Evolutionary conservation across 768 basidiomycete species (phyloP), one percentile per base, ranked within the genome.

Genomic region (Hygrophorus pudorinus): DNA sequence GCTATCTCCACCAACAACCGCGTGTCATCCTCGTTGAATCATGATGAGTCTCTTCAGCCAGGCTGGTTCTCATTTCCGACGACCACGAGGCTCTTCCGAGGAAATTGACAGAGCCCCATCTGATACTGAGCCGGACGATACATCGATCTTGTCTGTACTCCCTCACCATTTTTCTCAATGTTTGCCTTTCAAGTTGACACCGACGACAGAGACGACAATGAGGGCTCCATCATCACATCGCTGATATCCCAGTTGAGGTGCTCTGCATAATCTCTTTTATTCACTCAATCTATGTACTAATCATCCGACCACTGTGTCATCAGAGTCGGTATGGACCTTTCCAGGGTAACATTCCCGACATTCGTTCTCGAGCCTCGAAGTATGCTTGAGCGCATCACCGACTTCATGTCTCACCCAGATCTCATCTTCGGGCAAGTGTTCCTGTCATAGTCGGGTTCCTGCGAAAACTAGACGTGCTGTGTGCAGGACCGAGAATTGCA

Each of bases 331-430:
- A 96, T 96, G 93, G 96, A 99, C 65, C 79, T 97, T 47, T 82
- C 80, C 51, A 85, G 90, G 65, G 91, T 98, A 49, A 91, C 90
- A 12, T 86, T 91, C 61, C 90, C 89, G 31, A 85, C 83, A 0
- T 99, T 98, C 56, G 94, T 99, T 0, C 78, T 99, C 46, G 94
- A 99, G 65, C 96, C 96, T 4, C 72, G 96, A 57, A 91, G 88
- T 55, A 90, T 97, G 85, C 78, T 97, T 38, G 96, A 99, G 68
- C 81, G 96, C 52, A 94, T 99, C 56, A 98, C 96, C 28, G 94
- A 99, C 69, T 99, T 99, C 65, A 93, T 98, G 84, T 85, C 91
- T 45, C 96, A 98, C 65, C 92, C 96, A 24, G 93, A 99, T 67
- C 81, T 98, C 59, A 78, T 97, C 56, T 94, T 94, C 65, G 88